A percentile compares a stretch with the other conserved stretches of the same genome.
Evolutionary conservation across 2,329 filamentous ascomycete species (phyloP).

Genomic region (Cladosporium sp.): DNA sequence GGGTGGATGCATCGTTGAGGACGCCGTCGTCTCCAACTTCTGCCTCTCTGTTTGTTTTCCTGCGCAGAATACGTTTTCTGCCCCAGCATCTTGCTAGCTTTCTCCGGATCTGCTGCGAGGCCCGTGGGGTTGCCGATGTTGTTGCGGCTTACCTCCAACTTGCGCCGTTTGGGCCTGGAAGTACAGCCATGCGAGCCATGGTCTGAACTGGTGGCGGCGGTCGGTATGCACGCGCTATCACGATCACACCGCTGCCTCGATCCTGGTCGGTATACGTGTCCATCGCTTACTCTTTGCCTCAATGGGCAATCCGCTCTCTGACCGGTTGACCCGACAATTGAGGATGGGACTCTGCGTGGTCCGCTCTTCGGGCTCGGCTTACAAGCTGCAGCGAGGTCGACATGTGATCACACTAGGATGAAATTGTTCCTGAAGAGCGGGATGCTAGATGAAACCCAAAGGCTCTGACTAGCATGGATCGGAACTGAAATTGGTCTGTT

Average conservation of each 20-base stretch:
- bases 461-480: too few species aligned
- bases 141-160: neutral
- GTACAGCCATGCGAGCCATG: too few species aligned
- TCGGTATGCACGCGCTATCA: neutral
- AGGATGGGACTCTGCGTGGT: neutral
- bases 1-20: neutral
- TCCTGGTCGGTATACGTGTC: neutral
- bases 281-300: neutral
- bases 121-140: slow-evolving; percentile 1
- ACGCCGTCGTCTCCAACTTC: neutral
- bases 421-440: too few species aligned
- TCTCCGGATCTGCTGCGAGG: neutral
- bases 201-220: too few species aligned
- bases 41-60: neutral
- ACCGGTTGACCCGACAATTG: neutral
- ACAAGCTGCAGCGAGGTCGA: too few species aligned
- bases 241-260: neutral
- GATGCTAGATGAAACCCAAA: too few species aligned
- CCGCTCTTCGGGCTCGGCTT: neutral
- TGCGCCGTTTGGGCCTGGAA: neutral
- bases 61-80: slow-evolving; percentile 1
- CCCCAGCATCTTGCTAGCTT: slow-evolving; percentile 3
- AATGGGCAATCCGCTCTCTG: neutral
- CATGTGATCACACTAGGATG: too few species aligned
- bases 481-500: too few species aligned